phyloP scores from a whole-genome alignment of 2,329 filamentous ascomycete genomes.

The Botrytis paeoniae region DNA sequence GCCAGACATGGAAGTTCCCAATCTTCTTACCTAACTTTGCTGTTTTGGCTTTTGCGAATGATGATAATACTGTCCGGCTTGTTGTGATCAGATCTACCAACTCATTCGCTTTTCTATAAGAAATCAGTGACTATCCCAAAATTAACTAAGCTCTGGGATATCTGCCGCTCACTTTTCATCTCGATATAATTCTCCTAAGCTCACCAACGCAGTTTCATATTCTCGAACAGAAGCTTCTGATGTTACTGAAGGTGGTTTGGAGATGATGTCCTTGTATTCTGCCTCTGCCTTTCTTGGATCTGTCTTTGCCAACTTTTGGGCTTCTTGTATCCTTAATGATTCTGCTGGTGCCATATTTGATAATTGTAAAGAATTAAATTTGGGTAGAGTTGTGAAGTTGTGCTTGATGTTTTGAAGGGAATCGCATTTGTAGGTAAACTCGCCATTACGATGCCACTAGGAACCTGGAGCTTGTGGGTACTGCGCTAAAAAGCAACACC shows the following conservation, averaged over 20 bases:
- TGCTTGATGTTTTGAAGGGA: slow-evolving; percentile 24
- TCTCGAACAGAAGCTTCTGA: slow-evolving; percentile 83
- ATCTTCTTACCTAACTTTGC: slow-evolving; percentile 80
- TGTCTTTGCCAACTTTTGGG: slow-evolving; percentile 76
- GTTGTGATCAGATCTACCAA: slow-evolving; percentile 87
- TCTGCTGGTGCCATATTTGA: slow-evolving; percentile 55
- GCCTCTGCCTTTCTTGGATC: slow-evolving; percentile 81
- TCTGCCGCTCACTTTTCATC: slow-evolving; percentile 67
- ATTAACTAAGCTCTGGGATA: neutral
- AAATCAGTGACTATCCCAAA: slow-evolving; percentile 34
- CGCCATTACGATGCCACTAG: slow-evolving; percentile 20
- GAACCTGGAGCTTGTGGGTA: slow-evolving; percentile 28
- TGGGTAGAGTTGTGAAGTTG: slow-evolving; percentile 19
- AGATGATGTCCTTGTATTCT: slow-evolving; percentile 86
- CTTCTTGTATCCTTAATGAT: slow-evolving; percentile 75
- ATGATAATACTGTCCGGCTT: slow-evolving; percentile 86
- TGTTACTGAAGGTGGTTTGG: slow-evolving; percentile 77
- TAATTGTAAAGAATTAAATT: slow-evolving; percentile 23
- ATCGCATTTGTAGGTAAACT: slow-evolving; percentile 24
- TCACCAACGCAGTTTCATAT: slow-evolving; percentile 86
- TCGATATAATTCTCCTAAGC: slow-evolving; percentile 86
- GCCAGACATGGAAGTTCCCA: neutral
- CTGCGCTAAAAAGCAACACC: slow-evolving; percentile 24
- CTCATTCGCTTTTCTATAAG: slow-evolving; percentile 69
- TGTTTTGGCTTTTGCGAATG: slow-evolving; percentile 98